phyloP scores from a whole-genome alignment of 1,284 basidiomycete species.

The Wolfiporia cocos region DNA sequence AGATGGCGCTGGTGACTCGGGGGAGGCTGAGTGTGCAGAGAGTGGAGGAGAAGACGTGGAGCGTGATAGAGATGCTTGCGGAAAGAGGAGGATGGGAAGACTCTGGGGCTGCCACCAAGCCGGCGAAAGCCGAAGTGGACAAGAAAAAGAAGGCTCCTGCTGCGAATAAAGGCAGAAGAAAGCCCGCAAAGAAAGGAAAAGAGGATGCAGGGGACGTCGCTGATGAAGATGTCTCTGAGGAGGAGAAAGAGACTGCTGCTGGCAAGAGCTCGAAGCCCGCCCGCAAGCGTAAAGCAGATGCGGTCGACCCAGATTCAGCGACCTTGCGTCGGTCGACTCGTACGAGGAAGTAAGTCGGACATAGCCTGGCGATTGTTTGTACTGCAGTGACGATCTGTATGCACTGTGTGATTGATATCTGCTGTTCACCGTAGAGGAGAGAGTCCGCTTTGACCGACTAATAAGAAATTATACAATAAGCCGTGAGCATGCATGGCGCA shows the following conservation, averaged over 20 bases:
- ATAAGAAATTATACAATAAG: no score
- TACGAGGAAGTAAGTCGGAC: slow-evolving; percentile 9
- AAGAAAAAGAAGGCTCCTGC: slow-evolving; percentile 4
- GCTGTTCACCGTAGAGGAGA: no score
- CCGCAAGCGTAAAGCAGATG: slow-evolving; percentile 17
- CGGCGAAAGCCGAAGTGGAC: slow-evolving; percentile 3
- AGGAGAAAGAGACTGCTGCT: neutral
- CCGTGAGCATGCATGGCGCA: no score
- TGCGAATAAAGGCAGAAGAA: slow-evolving; percentile 5
- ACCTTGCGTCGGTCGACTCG: slow-evolving; percentile 14
- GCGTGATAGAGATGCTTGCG: slow-evolving; percentile 60
- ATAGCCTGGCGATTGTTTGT: no score
- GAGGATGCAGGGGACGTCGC: slow-evolving; percentile 3
- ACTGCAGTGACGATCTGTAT: no score
- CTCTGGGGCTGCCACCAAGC: slow-evolving; percentile 1
- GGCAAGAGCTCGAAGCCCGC: neutral
- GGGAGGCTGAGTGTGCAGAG: slow-evolving; percentile 88
- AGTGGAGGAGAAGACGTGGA: slow-evolving; percentile 68
- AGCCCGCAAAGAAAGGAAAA: neutral
- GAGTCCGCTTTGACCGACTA: no score
- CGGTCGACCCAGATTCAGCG: slow-evolving; percentile 5
- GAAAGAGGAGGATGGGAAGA: slow-evolving; percentile 68
- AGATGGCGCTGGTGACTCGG: slow-evolving; percentile 79
- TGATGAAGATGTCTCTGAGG: slow-evolving; percentile 1
- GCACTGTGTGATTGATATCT: no score